Evolutionary conservation across 2,329 filamentous ascomycete species (phyloP), one percentile per base, ranked within the genome.

Genomic region (Fusarium ambrosium): DNA sequence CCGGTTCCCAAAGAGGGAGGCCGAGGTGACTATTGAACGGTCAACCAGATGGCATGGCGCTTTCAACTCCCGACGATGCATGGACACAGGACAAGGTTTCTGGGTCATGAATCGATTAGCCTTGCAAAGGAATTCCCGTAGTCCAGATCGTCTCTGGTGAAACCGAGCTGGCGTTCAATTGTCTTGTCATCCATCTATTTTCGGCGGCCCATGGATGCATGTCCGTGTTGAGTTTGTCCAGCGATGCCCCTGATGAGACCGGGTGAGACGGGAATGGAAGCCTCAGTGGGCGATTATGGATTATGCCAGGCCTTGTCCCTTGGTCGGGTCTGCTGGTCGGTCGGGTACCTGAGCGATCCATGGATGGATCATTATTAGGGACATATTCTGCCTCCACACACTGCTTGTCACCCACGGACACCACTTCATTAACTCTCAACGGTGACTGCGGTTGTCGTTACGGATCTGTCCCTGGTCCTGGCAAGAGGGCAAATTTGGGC

Each of bases 271-370:
- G 51, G 48, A 39, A 27, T 53, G 24, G 45, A 58, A 55, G 62
- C 62, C 62, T 64, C 62, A 64, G 51, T 58, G 62, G 62, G 43
- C 11, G 51, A 64, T 45, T 36, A 48, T 53, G 27, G 51, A 59
- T 45, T 43, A 48, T 53, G 34, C 43, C 20, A 48, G 43, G 56
- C 51, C 60, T 63, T 67, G 36, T 62, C 58, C 64, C 61, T 73
- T 69, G 70, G 14, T 48, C 37, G 72, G 70, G 14, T 48, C 37
- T 66, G 60, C 36, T 72, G 41, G 41, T 45, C 39, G 39, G 69
- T 64, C 70, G 59, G 70, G 70, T 62, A 69, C 65, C 45, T 71
- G 56, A 43, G 24, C 39, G 37, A 22, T 14, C 45, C 16, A 29
- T 29, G 24, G 45, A 65, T 59, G 43, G 43, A 53, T 53, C 18